Evolutionary conservation across 176 grass and related monocot species (phyloP), one percentile per base, ranked within the genome.

Genomic region (Poa pratensis): DNA sequence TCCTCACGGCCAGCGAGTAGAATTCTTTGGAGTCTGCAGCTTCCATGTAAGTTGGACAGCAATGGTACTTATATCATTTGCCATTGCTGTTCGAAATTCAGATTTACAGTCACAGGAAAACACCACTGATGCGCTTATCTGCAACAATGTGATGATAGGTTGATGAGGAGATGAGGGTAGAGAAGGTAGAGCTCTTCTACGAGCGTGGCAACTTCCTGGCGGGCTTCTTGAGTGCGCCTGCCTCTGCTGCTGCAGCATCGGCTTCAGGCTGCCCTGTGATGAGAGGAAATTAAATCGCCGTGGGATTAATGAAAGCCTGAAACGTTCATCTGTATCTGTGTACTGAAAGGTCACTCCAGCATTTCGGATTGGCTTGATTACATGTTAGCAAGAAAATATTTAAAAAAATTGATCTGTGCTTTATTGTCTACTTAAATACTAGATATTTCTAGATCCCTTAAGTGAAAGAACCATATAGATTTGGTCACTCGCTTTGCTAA

Each of bases 191-290:
- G 62, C 89, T 75, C 49, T 94, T 94, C 43, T 94, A 91, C 40
- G 89, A 94, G 89, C 92, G 89, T 16, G 92, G 92, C 30, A 86
- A 94, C 63, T 89, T 94, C 78, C 89, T 91, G 2, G 78, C 92
- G 7, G 30, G 73, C 80, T 94, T 94, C 76, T 80, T 94, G 59
- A 89, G 79, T 39, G 49, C 75, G 18, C 22, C 18, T 32, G 64
- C 42, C 3, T 3, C 19, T 11, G 6, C 71, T 43, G 77, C 9
- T 2, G 63, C 13, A 0, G 19, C 13, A 3, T 9, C 87, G 7
- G 66, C 5, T 12, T 77, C 82, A 23, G 66, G 34, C 3, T 94
- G 89, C 77, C 92, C 89, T 6, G 62, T 84, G 3, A 76, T 60
- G 57, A 24, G 57, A 60, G 9, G 9, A 60, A 60, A 60, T 12